Base-by-base conservation (phyloP, 108 stramenopile species). In the Pseudonitzschia multiseries region DNA sequence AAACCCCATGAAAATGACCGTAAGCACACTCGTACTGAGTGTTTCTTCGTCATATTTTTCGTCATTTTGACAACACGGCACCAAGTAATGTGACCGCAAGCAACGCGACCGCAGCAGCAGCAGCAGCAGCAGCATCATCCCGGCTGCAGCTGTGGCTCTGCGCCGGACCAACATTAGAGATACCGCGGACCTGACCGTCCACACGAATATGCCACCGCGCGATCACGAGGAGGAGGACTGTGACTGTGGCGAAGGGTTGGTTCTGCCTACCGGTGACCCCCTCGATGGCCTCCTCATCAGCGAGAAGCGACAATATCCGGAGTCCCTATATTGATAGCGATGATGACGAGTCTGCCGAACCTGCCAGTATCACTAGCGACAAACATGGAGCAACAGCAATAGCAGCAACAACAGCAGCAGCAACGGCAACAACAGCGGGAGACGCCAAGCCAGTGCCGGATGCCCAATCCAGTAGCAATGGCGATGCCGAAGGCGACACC, bases 291-390 rank as follows among this genome's bases (percentile, higher is more conserved):
- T 59, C 57, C 13, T 48, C 46, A 8, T 14, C 13, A 14, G 46
- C 14, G 17, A 48, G 46, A 1, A 18, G 17, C 46, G 2, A 14
- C 46, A 14, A 48, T 2, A 2, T 10, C 46, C 14, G 18, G 13
- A 56, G 22, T 40, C 36, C 61, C 61, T 62, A 62, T 18, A 62
- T 62, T 33, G 36, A 36, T 40, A n/a, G 27, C 8, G 61, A 62
- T 33, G 26, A 22, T 6, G 61, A 62, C 61, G 61, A 62, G 28
- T 32, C n/a, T n/a, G n/a, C n/a, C n/a, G n/a, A n/a, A n/a, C n/a
- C n/a, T n/a, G n/a, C n/a, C n/a, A n/a, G n/a, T n/a, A n/a, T n/a
- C n/a, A n/a, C 36, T 18, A 14, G 46, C 18, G 46, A 48, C 17
- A 14, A 48, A 14, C 13, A 2, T 10, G 46, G 46, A 48, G 12